Evolutionary conservation across 129 eudicot genomes (phyloP), one percentile per base, ranked within the genome.

Genomic region (Lactuca sativa): DNA sequence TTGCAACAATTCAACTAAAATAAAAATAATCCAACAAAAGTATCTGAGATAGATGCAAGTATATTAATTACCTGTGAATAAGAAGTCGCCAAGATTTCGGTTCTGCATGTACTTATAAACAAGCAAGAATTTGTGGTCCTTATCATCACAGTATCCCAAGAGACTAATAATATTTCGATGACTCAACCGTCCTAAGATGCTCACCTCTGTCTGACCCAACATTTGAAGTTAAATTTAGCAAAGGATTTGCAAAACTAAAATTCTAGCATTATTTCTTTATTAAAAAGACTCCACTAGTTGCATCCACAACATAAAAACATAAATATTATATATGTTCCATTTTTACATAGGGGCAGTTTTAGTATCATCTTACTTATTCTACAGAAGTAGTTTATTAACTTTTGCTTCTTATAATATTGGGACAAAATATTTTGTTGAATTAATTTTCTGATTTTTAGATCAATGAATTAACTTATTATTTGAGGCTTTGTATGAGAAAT

Each of bases 61-160:
- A 18, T 47, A 44, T 51, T 38, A 0, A 38, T 79, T 79, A 79
- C 79, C 30, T 10, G 21, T 11, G 40, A 56, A 74, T 47, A 80
- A 31, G 67, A 32, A 36, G 32, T 13, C 36, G 17, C 70, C 73
- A 12, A 74, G 38, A 72, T 59, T 62, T 36, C 8, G 32, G 37
- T 80, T 74, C 0, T 37, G 64, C 69, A 74, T 74, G 73, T 80
- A 74, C 58, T 74, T 74, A 4, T 68, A 74, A 38, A 74, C 84
- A 56, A 80, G 77, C n/a, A 74, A 5, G 40, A 5, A n/a, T 55
- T 74, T 63, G 3, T 58, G 17, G 18, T 54, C 2, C 14, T 64
- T 49, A 12, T 69, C 51, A 9, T 3, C 31, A 70, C 80, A 80
- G 16, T 44, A 69, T 69, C 77, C 84, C 67, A 80, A 15, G 17